Conservation (phyloP, 371 early-diverging fungal genomes). For the Massospora cicadina region DNA sequence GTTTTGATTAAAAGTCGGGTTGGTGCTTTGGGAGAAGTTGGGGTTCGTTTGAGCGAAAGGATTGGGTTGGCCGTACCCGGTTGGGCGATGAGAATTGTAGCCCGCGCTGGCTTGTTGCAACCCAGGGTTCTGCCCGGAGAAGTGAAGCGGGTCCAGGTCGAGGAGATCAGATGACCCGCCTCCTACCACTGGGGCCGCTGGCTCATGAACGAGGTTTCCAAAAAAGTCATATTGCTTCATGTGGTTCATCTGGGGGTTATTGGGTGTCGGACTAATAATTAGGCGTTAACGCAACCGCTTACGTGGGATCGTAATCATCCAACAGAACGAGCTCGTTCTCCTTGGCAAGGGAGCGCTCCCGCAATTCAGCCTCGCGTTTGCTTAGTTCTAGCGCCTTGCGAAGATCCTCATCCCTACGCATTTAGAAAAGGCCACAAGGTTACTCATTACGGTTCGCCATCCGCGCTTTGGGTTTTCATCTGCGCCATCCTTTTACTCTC, state of each 20-base stretch:
- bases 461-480: slow-evolving; percentile 23
- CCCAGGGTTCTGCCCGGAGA: not conserved
- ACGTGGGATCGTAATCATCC: slow-evolving; percentile 10
- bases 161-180: not conserved
- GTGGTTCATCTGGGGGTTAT: not conserved
- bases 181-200: not conserved
- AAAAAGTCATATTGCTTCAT: slow-evolving; percentile 9
- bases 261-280: not conserved
- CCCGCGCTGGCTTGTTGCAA: not conserved
- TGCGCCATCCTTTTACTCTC: slow-evolving; percentile 55
- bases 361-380: slow-evolving; percentile 29
- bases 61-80: not conserved
- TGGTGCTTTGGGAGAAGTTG: not conserved
- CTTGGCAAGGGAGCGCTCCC: slow-evolving; percentile 17
- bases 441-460: slow-evolving; percentile 13
- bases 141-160: slow-evolving; percentile 8
- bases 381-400: slow-evolving; percentile 40
- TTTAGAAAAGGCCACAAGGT: too few species aligned
- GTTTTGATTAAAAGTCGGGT: not conserved
- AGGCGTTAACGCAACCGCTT: not conserved
- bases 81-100: not conserved
- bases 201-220: slow-evolving; percentile 9
- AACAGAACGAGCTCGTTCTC: slow-evolving; percentile 13
- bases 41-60: slow-evolving; percentile 10
- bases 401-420: slow-evolving; percentile 25